phyloP scores from a whole-genome alignment of 1,139 yeast genomes.

The Waltiozyma sp. region DNA sequence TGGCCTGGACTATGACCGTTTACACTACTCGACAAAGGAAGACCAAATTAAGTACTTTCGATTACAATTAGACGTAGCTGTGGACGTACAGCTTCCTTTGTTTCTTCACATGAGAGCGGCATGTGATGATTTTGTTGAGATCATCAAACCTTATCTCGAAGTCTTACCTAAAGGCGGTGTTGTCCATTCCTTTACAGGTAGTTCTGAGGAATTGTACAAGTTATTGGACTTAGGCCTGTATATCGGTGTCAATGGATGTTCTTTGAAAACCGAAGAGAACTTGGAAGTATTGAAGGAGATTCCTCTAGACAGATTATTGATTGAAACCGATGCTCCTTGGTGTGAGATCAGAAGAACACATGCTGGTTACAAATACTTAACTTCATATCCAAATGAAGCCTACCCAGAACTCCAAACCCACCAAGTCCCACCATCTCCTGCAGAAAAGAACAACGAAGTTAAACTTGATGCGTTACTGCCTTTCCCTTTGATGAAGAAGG shows the following conservation, averaged over 20 bases:
- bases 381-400: constrained; percentile 42
- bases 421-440: constrained; percentile 4
- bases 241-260: constrained; percentile 88
- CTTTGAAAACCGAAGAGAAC: constrained; percentile 69
- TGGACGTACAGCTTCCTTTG: constrained; percentile 49
- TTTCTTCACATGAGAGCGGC: constrained; percentile 87
- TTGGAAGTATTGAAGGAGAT: constrained; percentile 51
- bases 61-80: constrained; percentile 57
- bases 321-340: constrained; percentile 98
- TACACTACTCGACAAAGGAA: constrained; percentile 60
- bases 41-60: constrained; percentile 60
- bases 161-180: constrained; percentile 30
- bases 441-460: constrained; percentile 8
- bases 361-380: constrained; percentile 51
- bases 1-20: constrained; percentile 87
- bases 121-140: constrained; percentile 64
- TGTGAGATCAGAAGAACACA: constrained; percentile 85
- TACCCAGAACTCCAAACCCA: constrained; percentile 32
- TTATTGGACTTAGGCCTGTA: constrained; percentile 50
- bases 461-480: constrained; percentile 40
- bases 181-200: constrained; percentile 91
- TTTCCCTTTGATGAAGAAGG: constrained; percentile 54
- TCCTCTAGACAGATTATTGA: constrained; percentile 59
- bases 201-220: constrained; percentile 33
- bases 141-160: constrained; percentile 47